Conservation (phyloP, 1,284 basidiomycete species). For the Afroboletus lepidellus region DNA sequence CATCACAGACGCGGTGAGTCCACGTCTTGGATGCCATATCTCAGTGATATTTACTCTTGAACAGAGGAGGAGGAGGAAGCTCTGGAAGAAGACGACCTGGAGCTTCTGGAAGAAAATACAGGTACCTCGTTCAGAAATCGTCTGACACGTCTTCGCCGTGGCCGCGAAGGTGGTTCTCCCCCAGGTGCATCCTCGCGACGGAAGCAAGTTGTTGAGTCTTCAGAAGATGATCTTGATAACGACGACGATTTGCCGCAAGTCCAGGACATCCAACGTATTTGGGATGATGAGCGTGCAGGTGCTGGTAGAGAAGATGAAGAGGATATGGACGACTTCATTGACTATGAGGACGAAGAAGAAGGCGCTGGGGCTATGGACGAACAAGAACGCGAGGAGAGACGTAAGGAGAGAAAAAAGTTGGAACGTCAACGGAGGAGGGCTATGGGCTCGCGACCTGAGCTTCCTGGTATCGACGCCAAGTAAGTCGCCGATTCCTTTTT, state of each 20-base stretch:
- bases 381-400: conserved; percentile 69
- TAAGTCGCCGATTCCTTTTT: conserved; percentile 42
- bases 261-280: conserved; percentile 78
- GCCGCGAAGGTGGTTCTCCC: conserved; percentile 67
- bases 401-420: conserved; percentile 62
- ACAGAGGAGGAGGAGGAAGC: conserved; percentile 59
- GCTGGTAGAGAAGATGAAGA: conserved; percentile 68
- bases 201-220: conserved; percentile 58
- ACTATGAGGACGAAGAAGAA: conserved; percentile 87
- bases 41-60: conserved; percentile 14
- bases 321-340: conserved; percentile 88
- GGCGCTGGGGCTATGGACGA: conserved; percentile 68
- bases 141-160: conserved; percentile 73
- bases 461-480: conserved; percentile 86
- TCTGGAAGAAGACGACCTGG: conserved; percentile 95
- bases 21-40: not conserved
- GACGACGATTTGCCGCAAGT: conserved; percentile 54
- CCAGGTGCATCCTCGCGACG: conserved; percentile 58
- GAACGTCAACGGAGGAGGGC: conserved; percentile 65
- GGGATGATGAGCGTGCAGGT: conserved; percentile 75
- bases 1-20: conserved; percentile 56
- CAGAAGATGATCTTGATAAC: conserved; percentile 71
- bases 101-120: conserved; percentile 93
- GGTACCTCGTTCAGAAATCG: conserved; percentile 69
- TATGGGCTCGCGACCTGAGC: conserved; percentile 67